phyloP scores from a whole-genome alignment of 441 rosid species.

The Corymbia citriodora region DNA sequence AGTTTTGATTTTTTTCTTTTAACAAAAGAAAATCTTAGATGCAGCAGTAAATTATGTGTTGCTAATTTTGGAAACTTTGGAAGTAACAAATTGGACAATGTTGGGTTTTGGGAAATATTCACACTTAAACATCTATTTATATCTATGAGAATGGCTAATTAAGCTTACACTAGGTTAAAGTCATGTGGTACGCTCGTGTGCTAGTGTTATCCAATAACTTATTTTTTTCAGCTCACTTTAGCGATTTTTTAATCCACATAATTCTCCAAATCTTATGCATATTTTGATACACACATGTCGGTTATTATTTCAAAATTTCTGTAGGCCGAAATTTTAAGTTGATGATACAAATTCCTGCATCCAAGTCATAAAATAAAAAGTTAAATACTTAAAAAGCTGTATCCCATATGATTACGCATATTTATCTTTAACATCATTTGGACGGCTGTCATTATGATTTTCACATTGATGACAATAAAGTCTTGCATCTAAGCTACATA shows the following conservation, averaged over 20 bases:
- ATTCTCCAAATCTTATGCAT: background rate
- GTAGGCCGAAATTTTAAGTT: too few relatives aligned
- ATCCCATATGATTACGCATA: too few relatives aligned
- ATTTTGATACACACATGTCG: too few relatives aligned
- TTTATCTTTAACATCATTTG: too few relatives aligned
- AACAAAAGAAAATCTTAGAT: background rate
- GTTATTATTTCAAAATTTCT: too few relatives aligned
- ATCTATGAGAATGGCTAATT: background rate
- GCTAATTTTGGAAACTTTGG: background rate
- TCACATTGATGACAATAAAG: too few relatives aligned
- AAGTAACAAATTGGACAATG: background rate
- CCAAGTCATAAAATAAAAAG: too few relatives aligned
- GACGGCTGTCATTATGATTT: too few relatives aligned
- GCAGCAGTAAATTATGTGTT: background rate
- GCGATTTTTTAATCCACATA: background rate
- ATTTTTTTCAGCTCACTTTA: background rate
- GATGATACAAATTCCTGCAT: too few relatives aligned
- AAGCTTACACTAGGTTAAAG: background rate
- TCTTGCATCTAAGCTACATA: too few relatives aligned
- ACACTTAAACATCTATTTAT: background rate
- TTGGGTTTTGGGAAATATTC: background rate
- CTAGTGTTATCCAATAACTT: background rate
- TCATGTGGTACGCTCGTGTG: fast-evolving
- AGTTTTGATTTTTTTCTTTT: background rate
- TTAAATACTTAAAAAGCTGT: too few relatives aligned